Conservation (phyloP, 352 stramenopile genomes). For the Elongisporangium undulatum region DNA sequence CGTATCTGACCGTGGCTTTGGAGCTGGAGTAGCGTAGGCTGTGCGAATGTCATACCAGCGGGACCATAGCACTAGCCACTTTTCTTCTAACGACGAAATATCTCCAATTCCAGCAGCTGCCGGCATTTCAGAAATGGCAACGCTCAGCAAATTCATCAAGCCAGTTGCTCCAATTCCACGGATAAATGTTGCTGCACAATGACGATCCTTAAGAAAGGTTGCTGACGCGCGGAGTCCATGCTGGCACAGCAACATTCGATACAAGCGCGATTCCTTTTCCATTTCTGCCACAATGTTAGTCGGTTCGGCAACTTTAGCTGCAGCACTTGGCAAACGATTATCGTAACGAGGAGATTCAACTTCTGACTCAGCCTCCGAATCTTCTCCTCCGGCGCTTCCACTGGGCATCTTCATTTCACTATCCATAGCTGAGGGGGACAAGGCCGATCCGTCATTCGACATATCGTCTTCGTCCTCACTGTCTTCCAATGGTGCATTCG, state of each 20-base stretch:
- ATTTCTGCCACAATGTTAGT: constrained; percentile 59
- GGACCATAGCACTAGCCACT: constrained; percentile 73
- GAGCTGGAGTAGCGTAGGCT: constrained; percentile 30
- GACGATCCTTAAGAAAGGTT: constrained; percentile 63
- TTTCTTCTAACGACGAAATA: constrained; percentile 75
- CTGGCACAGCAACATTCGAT: constrained; percentile 75
- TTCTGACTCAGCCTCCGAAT: constrained; percentile 62
- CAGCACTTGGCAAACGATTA: constrained; percentile 9
- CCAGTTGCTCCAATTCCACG: constrained; percentile 41
- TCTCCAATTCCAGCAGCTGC: constrained; percentile 62
- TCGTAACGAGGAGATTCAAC: constrained; percentile 23
- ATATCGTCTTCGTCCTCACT: constrained; percentile 84
- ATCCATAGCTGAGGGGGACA: constrained; percentile 69
- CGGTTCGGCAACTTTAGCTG: constrained; percentile 24
- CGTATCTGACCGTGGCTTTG: constrained; percentile 15
- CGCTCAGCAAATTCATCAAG: constrained; percentile 57
- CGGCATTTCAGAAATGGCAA: constrained; percentile 72
- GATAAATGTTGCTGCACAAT: constrained; percentile 65
- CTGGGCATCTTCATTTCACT: constrained; percentile 48
- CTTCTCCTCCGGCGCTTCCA: constrained; percentile 27
- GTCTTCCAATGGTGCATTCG: constrained; percentile 36
- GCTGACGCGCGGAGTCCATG: constrained; percentile 68
- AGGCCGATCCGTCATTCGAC: constrained; percentile 75
- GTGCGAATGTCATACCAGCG: constrained; percentile 65
- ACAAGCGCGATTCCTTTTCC: constrained; percentile 71